Percentiles rank a stretch among this genome's conserved stretches.
Evolutionary conservation across 179 eudicot species (phyloP).

Genomic region (Silene noctiflora): DNA sequence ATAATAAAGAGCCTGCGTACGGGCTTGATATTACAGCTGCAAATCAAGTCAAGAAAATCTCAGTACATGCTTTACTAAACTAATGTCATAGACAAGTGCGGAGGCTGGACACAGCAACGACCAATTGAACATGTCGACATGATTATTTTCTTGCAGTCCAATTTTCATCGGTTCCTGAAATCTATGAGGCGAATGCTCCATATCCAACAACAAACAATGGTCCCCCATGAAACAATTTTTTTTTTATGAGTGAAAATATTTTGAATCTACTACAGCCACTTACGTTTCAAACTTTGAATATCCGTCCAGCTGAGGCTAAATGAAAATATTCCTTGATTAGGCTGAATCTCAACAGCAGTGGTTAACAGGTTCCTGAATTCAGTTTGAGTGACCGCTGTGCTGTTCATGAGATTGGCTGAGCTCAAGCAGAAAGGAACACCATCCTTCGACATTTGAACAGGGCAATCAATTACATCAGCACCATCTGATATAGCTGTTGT

Average conservation of each 20-base stretch:
- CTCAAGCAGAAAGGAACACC: constrained; percentile 75
- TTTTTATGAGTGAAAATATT: too few species aligned
- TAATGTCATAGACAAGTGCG: too few species aligned
- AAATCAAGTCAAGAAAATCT: constrained; percentile 21
- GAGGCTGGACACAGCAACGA: too few species aligned
- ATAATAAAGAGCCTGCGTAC: constrained; percentile 29
- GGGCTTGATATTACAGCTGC: constrained; percentile 72
- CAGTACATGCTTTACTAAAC: too few species aligned
- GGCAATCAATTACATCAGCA: constrained; percentile 80
- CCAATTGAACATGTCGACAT: too few species aligned
- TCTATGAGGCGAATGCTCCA: too few species aligned
- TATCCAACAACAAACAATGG: too few species aligned
- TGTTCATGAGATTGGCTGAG: constrained; percentile 61
- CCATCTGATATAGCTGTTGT: constrained; percentile 72
- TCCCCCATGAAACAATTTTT: too few species aligned
- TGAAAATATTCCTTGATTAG: constrained; percentile 53
- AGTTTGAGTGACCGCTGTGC: constrained; percentile 49
- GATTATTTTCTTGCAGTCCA: too few species aligned
- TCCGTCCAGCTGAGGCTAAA: constrained; percentile 72
- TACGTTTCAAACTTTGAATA: constrained; percentile 68
- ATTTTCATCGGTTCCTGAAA: too few species aligned
- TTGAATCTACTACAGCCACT: too few species aligned
- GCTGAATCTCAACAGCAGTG: constrained; percentile 45
- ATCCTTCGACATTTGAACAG: constrained; percentile 81
- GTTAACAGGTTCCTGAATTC: constrained; percentile 31